phyloP scores from a whole-genome alignment of 441 rosid species.

The Erysimum pusillum region DNA sequence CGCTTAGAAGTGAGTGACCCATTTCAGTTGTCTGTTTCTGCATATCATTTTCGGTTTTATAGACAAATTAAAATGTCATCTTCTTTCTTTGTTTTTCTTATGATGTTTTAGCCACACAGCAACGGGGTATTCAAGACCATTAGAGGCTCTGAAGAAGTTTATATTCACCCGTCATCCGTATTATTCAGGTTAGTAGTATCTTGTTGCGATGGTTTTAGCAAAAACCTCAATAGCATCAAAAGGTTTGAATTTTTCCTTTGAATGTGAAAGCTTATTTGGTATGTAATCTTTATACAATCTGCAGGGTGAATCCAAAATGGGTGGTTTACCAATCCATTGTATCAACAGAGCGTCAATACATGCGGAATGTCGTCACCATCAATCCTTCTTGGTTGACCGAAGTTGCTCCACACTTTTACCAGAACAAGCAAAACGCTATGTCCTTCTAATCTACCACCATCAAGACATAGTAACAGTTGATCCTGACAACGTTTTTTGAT shows the following conservation, averaged over 20 bases:
- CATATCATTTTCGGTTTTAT: neutral
- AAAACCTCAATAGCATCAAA: slow-evolving; percentile 9
- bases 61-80: neutral
- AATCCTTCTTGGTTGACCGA: slow-evolving; percentile 88
- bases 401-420: slow-evolving; percentile 87
- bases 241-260: slow-evolving; percentile 9
- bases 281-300: slow-evolving; percentile 16
- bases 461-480: slow-evolving; percentile 7
- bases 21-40: slow-evolving; percentile 16
- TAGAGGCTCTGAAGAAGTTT: slow-evolving; percentile 93
- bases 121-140: slow-evolving; percentile 90
- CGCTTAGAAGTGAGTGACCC: slow-evolving; percentile 65
- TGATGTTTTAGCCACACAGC: slow-evolving; percentile 65
- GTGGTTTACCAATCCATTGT: slow-evolving; percentile 81
- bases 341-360: slow-evolving; percentile 87
- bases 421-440: slow-evolving; percentile 54
- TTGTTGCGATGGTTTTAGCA: slow-evolving; percentile 8
- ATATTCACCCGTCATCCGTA: slow-evolving; percentile 91
- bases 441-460: neutral
- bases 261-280: slow-evolving; percentile 19
- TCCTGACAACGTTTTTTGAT: slow-evolving; percentile 6
- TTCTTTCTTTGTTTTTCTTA: neutral
- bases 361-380: slow-evolving; percentile 81
- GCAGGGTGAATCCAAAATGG: slow-evolving; percentile 99
- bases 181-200: slow-evolving; percentile 77